These are phyloP conservation scores for Arthrobotrys iridis DNA, from an alignment of 2,329 filamentous ascomycete genomes.

Conservation along the genomic window DNA sequence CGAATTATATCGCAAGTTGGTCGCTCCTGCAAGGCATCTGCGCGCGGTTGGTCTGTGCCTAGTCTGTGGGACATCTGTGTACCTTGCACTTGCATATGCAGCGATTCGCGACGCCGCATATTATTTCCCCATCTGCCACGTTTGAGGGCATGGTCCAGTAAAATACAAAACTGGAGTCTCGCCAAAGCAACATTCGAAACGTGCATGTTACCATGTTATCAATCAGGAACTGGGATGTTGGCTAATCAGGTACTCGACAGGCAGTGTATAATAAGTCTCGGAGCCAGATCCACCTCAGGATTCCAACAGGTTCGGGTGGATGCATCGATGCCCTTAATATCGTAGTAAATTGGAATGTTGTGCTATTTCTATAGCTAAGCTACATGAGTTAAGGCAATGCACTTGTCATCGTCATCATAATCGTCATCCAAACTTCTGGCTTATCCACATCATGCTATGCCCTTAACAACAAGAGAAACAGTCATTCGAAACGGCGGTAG, in stretches of 20 bases:
- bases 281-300: too few species aligned
- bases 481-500: neutral
- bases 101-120: conserved; percentile 32
- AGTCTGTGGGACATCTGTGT: neutral
- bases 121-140: conserved; percentile 40
- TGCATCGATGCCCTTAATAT: too few species aligned
- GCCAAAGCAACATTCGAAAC: conserved; percentile 24
- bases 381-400: too few species aligned
- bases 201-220: neutral
- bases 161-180: neutral
- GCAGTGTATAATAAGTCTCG: too few species aligned
- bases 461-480: conserved; percentile 4
- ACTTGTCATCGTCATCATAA: too few species aligned
- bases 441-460: neutral
- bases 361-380: too few species aligned
- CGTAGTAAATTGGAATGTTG: too few species aligned
- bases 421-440: conserved; percentile 10
- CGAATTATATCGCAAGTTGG: conserved; percentile 2
- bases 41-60: conserved; percentile 3
- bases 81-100: conserved; percentile 19
- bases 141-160: conserved; percentile 30
- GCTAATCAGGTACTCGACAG: neutral
- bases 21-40: conserved; percentile 8
- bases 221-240: neutral
- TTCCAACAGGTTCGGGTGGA: too few species aligned